Evolutionary conservation across 2,329 filamentous ascomycete species (phyloP).

Genomic region (Ciborinia camelliae): DNA sequence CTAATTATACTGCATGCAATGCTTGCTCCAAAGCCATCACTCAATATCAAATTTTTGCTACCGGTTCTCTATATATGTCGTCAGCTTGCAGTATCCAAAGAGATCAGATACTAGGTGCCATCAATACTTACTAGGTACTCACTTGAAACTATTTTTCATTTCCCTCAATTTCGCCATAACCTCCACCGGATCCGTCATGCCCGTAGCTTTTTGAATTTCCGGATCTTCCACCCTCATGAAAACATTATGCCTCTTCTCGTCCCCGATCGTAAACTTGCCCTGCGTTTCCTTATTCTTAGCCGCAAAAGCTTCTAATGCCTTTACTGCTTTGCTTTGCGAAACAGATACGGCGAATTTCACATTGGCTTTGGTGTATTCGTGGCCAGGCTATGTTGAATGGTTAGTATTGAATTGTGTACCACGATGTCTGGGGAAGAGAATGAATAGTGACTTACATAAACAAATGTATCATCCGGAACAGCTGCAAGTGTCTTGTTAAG

Average conservation of each 20-base stretch:
- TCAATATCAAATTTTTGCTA: neutral
- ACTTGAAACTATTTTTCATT: conserved; percentile 70
- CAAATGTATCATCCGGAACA: conserved; percentile 84
- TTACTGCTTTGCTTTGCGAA: conserved; percentile 68
- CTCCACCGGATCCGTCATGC: conserved; percentile 72
- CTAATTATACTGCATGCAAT: neutral
- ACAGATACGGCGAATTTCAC: conserved; percentile 83
- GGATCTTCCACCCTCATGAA: conserved; percentile 94
- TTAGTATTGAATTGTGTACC: conserved; percentile 21
- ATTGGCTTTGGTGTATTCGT: conserved; percentile 98
- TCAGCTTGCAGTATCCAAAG: neutral
- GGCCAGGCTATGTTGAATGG: conserved; percentile 63
- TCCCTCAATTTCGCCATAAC: conserved; percentile 85
- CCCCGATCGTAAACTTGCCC: conserved; percentile 92
- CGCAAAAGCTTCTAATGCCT: conserved; percentile 73
- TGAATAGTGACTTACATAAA: conserved; percentile 64
- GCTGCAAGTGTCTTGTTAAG: conserved; percentile 79
- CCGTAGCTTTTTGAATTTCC: conserved; percentile 77
- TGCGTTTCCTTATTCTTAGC: conserved; percentile 82
- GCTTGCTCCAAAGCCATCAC: neutral
- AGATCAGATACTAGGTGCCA: neutral
- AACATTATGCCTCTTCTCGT: conserved; percentile 97
- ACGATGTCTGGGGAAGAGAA: neutral
- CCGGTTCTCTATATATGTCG: neutral
- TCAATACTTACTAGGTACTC: no score